Base-by-base conservation (phyloP, 257 asterid species). In the Lavandula angustifolia region DNA sequence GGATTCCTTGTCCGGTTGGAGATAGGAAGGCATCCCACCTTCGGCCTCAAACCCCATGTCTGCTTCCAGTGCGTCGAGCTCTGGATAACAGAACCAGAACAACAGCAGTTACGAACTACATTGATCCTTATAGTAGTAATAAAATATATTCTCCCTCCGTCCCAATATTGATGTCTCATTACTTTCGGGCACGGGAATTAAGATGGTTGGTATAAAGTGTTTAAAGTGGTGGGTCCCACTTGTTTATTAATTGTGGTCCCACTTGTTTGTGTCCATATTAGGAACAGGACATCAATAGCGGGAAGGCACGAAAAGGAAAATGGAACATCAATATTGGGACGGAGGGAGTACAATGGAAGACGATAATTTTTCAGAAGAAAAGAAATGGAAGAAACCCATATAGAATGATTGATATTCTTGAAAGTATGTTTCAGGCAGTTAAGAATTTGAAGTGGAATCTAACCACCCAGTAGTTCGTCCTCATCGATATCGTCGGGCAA, bases 1-100 rank as follows among this genome's bases (percentile, higher is more conserved):
- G 40, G 82, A 50, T 71, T 83, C 87, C 66, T 67, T 84, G 29
- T 88, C 94, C 41, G 87, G 89, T 68, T 85, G 89, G 68, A 85
- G 95, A 71, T 90, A 90, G 11, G 95, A 66, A 48, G 86, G 95
- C 65, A 85, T 79, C 27, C 88, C 94, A 47, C 81, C 75, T 76
- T 79, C 94, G 61, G 81, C 77, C 75, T 85, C 94, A 68, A 75
- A 60, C 44, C 88, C 87, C 95, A 89, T 89, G 76, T 89, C 95
- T 29, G 88, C 90, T 78, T 89, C 95, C 75, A 86, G 76, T 51
- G 87, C 95, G 81, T 86, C 94, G 70, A 89, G 96, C 79, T 89
- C 95, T 86, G 83, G 66, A 76, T 16, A 41, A 47, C 10, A 61
- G 31, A 52, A 61, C 18, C 62, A 33, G 29, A 60, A 54, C 54